Base-by-base conservation (phyloP, 352 stramenopile species). In the Phytophthora sojae region DNA sequence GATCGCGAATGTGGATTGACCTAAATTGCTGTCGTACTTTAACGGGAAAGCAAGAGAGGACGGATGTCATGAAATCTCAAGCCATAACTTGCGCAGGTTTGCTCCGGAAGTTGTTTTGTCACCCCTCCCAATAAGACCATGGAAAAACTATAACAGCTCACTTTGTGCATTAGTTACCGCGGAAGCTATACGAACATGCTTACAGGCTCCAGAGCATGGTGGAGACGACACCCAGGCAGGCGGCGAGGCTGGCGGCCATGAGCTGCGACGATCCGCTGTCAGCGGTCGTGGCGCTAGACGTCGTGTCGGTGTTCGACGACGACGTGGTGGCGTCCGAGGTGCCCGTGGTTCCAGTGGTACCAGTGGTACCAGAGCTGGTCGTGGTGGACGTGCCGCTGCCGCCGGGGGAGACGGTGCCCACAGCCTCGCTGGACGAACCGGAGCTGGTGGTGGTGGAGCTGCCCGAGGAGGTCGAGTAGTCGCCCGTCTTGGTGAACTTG, bases 141-240 rank as follows among this genome's bases (percentile, higher is more conserved):
- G 17, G 42, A 26, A 35, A 2, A 49, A 47, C 30, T 61, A 59
- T 67, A 57, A 53, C 58, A 51, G 25, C 4, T 23, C 42, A 35
- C 65, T 66, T 30, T 64, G 44, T 56, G 42, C 29, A 64, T 23
- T 45, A 45, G 25, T 35, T 47, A 45, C 23, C 52, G 39, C 30
- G 29, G 45, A 26, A 29, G 39, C 64, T 49, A 21, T 9, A 60
- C 70, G 15, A 72, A 1, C 32, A 29, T 53, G 55, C 56, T 80
- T 82, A 86, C 73, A 83, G 45, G 57, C 69, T 83, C 76, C 69
- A 67, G 21, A 86, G 47, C 49, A 80, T 64, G n/a, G 78, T 77
- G 44, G 70, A 76, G 7, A 78, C 65, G 6, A 85, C 63, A 21
- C 69, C 79, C 8, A 80, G 21, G 42, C 69, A 75, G n/a, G 66